Evolutionary conservation across 2,329 filamentous ascomycete species (phyloP).

Genomic region (Aspergillus texensis): DNA sequence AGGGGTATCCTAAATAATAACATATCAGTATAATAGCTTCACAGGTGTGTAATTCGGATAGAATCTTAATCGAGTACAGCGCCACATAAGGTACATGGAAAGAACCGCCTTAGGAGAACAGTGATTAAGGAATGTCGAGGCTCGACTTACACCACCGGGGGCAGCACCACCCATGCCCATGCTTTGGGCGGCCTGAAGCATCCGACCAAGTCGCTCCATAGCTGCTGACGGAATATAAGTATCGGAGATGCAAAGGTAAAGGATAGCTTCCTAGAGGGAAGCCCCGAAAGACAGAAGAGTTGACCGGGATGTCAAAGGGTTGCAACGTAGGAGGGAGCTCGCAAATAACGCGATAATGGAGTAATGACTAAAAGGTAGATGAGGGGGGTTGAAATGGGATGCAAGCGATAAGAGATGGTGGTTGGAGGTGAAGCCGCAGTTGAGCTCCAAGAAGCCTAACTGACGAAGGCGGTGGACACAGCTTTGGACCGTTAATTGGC

Average conservation of each 20-base stretch:
- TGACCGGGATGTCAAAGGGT: background rate
- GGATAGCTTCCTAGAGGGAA: constrained; percentile 36
- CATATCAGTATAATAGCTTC: background rate
- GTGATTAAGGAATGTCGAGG: constrained; percentile 5
- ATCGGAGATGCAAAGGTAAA: constrained; percentile 19
- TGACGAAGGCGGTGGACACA: constrained; percentile 38
- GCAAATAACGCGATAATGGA: constrained; percentile 1
- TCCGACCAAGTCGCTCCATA: constrained; percentile 91
- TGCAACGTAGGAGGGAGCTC: background rate
- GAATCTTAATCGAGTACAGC: too few relatives aligned
- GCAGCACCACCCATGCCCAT: constrained; percentile 51
- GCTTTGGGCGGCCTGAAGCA: constrained; percentile 74
- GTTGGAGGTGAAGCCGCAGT: constrained; percentile 8
- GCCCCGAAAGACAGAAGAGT: constrained; percentile 24
- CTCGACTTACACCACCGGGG: constrained; percentile 43
- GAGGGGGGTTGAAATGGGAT: constrained; percentile 3
- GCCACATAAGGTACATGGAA: background rate
- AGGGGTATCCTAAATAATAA: constrained; percentile 71
- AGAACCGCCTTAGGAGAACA: background rate
- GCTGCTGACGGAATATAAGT: constrained; percentile 30
- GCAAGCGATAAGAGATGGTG: constrained; percentile 12
- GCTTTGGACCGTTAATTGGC: constrained; percentile 13
- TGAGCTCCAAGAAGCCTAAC: constrained; percentile 20
- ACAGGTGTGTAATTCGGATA: background rate
- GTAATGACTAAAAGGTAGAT: background rate